Conservation (phyloP, 441 rosid genomes). For the Euphorbia neoarborescens region DNA sequence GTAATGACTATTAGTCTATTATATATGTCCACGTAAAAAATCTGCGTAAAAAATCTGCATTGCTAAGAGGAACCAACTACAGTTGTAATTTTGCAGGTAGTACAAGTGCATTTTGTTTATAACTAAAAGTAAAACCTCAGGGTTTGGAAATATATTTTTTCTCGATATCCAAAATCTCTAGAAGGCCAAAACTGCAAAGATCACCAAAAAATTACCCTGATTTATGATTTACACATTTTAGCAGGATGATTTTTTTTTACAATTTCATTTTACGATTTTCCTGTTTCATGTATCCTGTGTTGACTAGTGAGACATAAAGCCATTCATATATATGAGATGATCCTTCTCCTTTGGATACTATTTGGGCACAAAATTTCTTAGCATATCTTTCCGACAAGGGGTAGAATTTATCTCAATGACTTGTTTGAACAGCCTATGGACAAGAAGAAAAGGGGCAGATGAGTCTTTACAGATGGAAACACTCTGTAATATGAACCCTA, state of each 20-base stretch:
- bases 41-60: too few species aligned
- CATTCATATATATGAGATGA: background rate
- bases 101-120: background rate
- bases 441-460: too few species aligned
- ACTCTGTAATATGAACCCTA: too few species aligned
- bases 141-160: background rate
- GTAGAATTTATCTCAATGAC: too few species aligned
- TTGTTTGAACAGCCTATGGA: too few species aligned
- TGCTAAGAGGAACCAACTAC: background rate
- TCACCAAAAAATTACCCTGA: background rate
- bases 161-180: background rate
- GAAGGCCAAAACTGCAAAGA: background rate
- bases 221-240: background rate
- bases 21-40: conserved; percentile 16
- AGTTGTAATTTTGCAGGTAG: background rate
- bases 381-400: too few species aligned
- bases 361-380: background rate
- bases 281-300: background rate
- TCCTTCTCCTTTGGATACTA: background rate
- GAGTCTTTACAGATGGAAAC: too few species aligned
- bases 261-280: background rate
- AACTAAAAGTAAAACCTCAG: background rate
- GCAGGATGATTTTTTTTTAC: background rate
- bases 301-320: background rate
- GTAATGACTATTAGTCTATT: conserved; percentile 5